These are phyloP conservation scores for Picochlorum costavermella DNA, from an alignment of 139 green algal species.

Conservation along the genomic window DNA sequence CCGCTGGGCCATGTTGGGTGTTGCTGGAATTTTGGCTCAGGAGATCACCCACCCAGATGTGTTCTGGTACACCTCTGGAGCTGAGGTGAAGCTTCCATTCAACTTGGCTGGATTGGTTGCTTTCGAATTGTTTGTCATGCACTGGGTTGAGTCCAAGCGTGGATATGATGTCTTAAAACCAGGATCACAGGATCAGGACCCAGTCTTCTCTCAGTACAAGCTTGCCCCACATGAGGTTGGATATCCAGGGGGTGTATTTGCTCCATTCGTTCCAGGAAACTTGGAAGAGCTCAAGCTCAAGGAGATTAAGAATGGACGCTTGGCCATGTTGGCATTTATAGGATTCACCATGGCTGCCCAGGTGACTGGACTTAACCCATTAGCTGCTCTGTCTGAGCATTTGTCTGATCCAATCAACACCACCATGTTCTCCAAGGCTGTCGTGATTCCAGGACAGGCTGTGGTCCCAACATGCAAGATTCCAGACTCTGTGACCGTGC, in stretches of 20 bases:
- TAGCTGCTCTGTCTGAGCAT: conserved; percentile 61
- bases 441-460: conserved; percentile 1
- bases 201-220: conserved; percentile 67
- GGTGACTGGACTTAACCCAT: conserved; percentile 61
- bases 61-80: conserved; percentile 28
- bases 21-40: conserved; percentile 77
- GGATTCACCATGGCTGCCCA: conserved; percentile 48
- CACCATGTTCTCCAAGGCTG: conserved; percentile 61
- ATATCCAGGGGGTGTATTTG: conserved; percentile 51
- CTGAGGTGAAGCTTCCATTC: conserved; percentile 53
- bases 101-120: conserved; percentile 64
- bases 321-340: conserved; percentile 64
- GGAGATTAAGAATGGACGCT: conserved; percentile 94
- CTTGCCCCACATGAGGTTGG: conserved; percentile 55
- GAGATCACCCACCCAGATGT: conserved; percentile 24
- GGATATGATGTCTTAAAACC: conserved; percentile 73
- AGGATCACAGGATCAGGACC: conserved; percentile 66
- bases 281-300: conserved; percentile 84
- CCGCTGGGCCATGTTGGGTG: conserved; percentile 85
- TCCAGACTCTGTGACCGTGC: conserved; percentile 36
- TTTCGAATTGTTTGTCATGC: conserved; percentile 81
- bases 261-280: conserved; percentile 59
- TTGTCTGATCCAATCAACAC: conserved; percentile 59
- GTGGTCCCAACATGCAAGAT: conserved; percentile 53
- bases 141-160: conserved; percentile 69